phyloP scores from a whole-genome alignment of 768 basidiomycete species.

The Trametes villosa region DNA sequence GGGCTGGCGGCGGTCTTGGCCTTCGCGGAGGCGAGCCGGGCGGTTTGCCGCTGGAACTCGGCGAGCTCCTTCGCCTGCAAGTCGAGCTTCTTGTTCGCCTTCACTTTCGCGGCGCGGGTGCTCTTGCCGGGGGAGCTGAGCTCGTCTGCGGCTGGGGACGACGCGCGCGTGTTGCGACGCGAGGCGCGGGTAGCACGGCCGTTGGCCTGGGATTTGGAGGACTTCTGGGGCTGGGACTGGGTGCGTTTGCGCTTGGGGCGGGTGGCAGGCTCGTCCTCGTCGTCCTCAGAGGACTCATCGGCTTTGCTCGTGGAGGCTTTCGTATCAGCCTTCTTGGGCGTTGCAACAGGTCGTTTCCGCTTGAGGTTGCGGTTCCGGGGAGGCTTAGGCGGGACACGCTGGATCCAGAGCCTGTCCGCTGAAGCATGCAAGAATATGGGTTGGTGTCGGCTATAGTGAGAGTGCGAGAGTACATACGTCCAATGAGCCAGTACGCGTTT shows the following conservation, averaged over 20 bases:
- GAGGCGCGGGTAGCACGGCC: slow-evolving; percentile 5
- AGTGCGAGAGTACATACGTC: slow-evolving; percentile 50
- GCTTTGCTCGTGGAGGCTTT: slow-evolving; percentile 27
- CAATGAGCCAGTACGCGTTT: slow-evolving; percentile 88
- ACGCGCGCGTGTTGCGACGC: background rate
- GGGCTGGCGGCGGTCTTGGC: slow-evolving; percentile 16
- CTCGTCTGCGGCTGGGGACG: slow-evolving; percentile 9
- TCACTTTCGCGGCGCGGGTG: slow-evolving; percentile 68
- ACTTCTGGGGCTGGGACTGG: slow-evolving; percentile 12
- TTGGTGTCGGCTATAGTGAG: slow-evolving; percentile 10
- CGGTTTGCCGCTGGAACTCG: slow-evolving; percentile 59
- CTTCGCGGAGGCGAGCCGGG: slow-evolving; percentile 26
- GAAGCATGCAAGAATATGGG: background rate
- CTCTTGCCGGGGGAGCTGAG: slow-evolving; percentile 44
- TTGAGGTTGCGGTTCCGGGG: slow-evolving; percentile 40
- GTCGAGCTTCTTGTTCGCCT: slow-evolving; percentile 71
- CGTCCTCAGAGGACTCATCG: slow-evolving; percentile 11
- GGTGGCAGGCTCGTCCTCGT: slow-evolving; percentile 30
- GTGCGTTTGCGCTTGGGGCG: slow-evolving; percentile 32
- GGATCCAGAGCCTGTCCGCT: slow-evolving; percentile 89
- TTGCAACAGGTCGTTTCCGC: slow-evolving; percentile 39
- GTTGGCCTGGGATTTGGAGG: background rate
- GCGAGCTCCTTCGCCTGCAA: slow-evolving; percentile 71
- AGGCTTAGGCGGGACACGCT: slow-evolving; percentile 64
- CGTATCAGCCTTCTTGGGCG: slow-evolving; percentile 28